Percentiles rank a stretch among this genome's conserved stretches.
phyloP scores from a whole-genome alignment of 2,329 filamentous ascomycete genomes.

The Canariomyces notabilis region DNA sequence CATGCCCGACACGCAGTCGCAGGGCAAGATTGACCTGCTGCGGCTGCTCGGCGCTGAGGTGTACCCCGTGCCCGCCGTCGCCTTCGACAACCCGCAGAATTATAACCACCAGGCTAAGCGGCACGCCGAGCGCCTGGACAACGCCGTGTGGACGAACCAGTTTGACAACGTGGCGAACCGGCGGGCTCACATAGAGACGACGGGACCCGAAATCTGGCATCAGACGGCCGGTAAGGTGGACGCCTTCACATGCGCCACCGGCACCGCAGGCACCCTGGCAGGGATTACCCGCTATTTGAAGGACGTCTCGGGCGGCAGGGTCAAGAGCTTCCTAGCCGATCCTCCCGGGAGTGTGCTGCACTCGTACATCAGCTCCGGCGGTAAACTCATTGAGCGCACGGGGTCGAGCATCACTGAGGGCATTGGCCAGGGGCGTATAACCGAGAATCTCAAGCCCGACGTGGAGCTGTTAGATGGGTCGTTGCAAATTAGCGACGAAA shows the following conservation, averaged over 20 bases:
- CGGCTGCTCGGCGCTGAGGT: slow-evolving; percentile 90
- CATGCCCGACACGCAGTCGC: slow-evolving; percentile 98
- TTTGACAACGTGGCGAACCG: slow-evolving; percentile 97
- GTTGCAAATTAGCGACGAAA: slow-evolving; percentile 80
- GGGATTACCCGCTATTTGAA: slow-evolving; percentile 87
- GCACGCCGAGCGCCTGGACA: slow-evolving; percentile 80
- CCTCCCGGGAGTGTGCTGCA: slow-evolving; percentile 91
- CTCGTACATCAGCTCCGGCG: slow-evolving; percentile 82
- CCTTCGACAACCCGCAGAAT: slow-evolving; percentile 91
- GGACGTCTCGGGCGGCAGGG: slow-evolving; percentile 67
- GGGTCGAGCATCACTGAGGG: slow-evolving; percentile 95
- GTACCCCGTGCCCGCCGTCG: slow-evolving; percentile 89
- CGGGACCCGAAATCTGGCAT: slow-evolving; percentile 93
- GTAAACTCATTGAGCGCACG: slow-evolving; percentile 71
- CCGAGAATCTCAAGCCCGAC: slow-evolving; percentile 87
- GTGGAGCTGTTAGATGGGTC: slow-evolving; percentile 80
- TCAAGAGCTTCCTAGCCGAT: slow-evolving; percentile 87
- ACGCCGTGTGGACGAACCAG: slow-evolving; percentile 98
- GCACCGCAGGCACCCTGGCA: slow-evolving; percentile 86
- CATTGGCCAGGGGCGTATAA: slow-evolving; percentile 92
- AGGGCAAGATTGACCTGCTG: slow-evolving; percentile 93
- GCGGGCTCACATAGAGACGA: slow-evolving; percentile 91
- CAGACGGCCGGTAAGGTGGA: slow-evolving; percentile 84
- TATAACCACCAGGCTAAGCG: slow-evolving; percentile 95
- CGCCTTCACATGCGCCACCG: slow-evolving; percentile 92